Evolutionary conservation across 2,329 filamentous ascomycete species (phyloP), one percentile per base, ranked within the genome.

Genomic region (Talaromyces sp.): DNA sequence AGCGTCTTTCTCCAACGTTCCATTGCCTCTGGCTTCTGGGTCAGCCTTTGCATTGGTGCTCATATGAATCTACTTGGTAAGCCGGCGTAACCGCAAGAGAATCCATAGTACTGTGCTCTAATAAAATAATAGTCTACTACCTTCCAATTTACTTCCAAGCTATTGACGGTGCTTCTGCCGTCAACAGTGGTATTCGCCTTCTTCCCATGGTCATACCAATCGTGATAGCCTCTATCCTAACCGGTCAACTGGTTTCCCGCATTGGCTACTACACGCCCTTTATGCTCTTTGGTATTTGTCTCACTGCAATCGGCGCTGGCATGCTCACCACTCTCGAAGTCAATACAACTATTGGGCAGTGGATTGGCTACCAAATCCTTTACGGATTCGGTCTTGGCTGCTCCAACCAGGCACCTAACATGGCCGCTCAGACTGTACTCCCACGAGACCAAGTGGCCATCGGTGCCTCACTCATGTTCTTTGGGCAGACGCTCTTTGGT

Each of bases 81-180:
- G 56, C 8, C 2, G 27, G 4, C 5, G 5, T 27, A 5, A 10
- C 12, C 18, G 4, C 44, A 23, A 9, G 44, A 3, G 14, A 51
- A 4, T 9, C 7, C 23, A 66, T 63, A 12, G 55, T 34, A 57
- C n/a, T 23, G 12, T 33, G 31, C 14, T 5, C 54, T 50, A 6
- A 23, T 27, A 28, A 61, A 14, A 77, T 73, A 59, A 72, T 80
- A 23, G 18, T 74, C 6, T 74, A 79, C 68, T 81, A 79, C 65
- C 69, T 81, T 0, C 79, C 80, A 36, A 79, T 81, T 57, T 82
- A 79, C 65, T 82, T 82, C 68, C 79, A 82, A 65, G 68, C 67
- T 8, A 68, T 80, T 40, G 56, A 68, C 5, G 68, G 69, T 50
- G 68, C 68, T 8, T 70, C 64, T 14, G 40, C 61, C 16, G 44